phyloP scores from a whole-genome alignment of 768 basidiomycete species.

The Tricholoma matsutake region DNA sequence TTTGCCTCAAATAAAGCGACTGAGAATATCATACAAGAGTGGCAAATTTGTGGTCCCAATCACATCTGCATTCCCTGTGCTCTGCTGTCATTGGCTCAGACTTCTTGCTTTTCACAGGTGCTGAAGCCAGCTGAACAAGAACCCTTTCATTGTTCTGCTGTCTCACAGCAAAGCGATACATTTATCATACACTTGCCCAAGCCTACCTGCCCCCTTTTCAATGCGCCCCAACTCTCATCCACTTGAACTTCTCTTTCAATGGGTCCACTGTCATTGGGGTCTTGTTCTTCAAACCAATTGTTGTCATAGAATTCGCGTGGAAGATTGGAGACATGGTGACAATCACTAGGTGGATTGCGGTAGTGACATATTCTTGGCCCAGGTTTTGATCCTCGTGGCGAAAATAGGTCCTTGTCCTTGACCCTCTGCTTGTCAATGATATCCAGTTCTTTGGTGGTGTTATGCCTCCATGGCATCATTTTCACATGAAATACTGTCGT shows the following conservation, averaged over 20 bases:
- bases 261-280: not conserved
- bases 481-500: too few species aligned
- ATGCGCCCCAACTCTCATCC: not conserved
- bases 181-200: not conserved
- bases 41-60: too few species aligned
- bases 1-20: not conserved
- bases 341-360: not conserved
- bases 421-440: too few species aligned
- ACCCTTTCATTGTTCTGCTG: not conserved
- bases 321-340: not conserved
- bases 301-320: constrained; percentile 4
- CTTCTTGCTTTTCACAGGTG: too few species aligned
- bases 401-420: constrained; percentile 9
- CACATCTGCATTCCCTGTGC: too few species aligned
- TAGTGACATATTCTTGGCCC: not conserved
- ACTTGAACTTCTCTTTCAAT: not conserved
- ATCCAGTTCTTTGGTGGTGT: too few species aligned
- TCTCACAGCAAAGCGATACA: not conserved
- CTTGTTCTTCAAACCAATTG: not conserved
- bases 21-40: too few species aligned
- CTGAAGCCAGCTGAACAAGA: too few species aligned
- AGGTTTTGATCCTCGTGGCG: not conserved
- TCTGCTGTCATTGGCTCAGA: too few species aligned
- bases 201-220: not conserved
- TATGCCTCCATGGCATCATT: too few species aligned